Base-by-base conservation (phyloP, 2,329 filamentous ascomycete genomes). In the Alternaria arbusti region DNA sequence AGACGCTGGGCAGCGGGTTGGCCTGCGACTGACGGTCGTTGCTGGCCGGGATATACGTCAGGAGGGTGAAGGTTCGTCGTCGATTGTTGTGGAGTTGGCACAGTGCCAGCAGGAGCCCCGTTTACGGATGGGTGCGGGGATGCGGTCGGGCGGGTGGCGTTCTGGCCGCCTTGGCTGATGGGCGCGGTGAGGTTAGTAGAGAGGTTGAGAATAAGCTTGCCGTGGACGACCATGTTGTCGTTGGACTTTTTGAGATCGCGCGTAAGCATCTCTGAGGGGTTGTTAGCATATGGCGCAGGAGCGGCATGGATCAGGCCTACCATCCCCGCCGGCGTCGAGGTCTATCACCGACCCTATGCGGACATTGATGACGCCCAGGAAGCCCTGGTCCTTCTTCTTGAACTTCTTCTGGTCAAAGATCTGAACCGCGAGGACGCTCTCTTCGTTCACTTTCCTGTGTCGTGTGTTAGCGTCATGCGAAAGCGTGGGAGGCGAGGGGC, bases 371-470 rank as follows among this genome's bases (percentile, higher is more conserved):
- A 99, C 96, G 61, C 96, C 96, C 7, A 99, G 86, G 78, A 99
- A 99, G 9, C 96, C 96, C 80, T 99, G 96, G 74, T 99, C 96
- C 93, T 98, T 99, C 89, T 99, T 99, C 87, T 99, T 99, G 85
- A 99, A 99, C 84, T 99, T 99, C 86, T 97, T 97, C 83, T 99
- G 96, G 82, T 99, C 96, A 79, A 99, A 99, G 59, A 99, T 97
- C 79, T 99, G 96, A 50, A 99, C 94, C 8, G 96, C 96, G 51
- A 99, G 86, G 76, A 99, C 97, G 80, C 94, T 97, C 76, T 97
- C 95, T 80, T 99, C 96, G 65, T 91, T 96, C 64, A 93, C 95
- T 79, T 88, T 88, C 85, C 96, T 98, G 79, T 62, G 26, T 57
- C 28, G 25, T n/a, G 54, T 67, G 59, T 79, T 72, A 79, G 76